These are phyloP conservation scores for Neonothopanus nambi DNA, from an alignment of 1,284 basidiomycete genomes.

Conservation along the genomic window DNA sequence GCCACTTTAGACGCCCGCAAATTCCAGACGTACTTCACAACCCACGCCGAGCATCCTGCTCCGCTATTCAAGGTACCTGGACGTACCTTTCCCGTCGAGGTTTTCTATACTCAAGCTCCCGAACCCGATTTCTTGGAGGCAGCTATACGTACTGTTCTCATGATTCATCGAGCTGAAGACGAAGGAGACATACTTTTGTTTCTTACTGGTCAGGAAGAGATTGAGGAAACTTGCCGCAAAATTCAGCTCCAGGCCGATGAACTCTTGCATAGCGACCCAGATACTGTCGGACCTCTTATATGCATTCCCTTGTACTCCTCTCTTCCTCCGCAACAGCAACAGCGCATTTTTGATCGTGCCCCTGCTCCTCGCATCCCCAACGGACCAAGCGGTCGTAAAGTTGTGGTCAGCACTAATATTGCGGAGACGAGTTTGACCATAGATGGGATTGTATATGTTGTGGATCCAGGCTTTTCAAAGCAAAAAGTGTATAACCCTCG, in stretches of 20 bases:
- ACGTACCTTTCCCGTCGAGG: too few species aligned
- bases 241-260: constrained; percentile 98
- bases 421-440: constrained; percentile 99
- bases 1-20: constrained; percentile 98
- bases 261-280: constrained; percentile 87
- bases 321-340: constrained; percentile 96
- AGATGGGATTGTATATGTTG: constrained; percentile 98
- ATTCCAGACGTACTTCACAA: constrained; percentile 98
- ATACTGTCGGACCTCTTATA: constrained; percentile 95
- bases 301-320: constrained; percentile 97
- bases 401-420: constrained; percentile 98
- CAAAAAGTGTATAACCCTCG: constrained; percentile 98
- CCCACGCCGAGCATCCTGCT: constrained; percentile 99
- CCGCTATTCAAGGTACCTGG: constrained; percentile 95
- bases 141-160: constrained; percentile 97
- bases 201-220: too few species aligned
- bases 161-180: constrained; percentile 97
- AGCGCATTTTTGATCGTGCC: constrained; percentile 95
- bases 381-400: constrained; percentile 96
- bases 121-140: constrained; percentile 99
- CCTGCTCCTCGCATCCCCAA: too few species aligned
- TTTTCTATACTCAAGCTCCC: constrained; percentile 97
- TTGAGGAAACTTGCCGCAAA: constrained; percentile 98
- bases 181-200: constrained; percentile 96
- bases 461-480: constrained; percentile 98